These are phyloP conservation scores for Fragilariopsis cylindrus DNA, from an alignment of 108 stramenopile species.

Conservation along the genomic window DNA sequence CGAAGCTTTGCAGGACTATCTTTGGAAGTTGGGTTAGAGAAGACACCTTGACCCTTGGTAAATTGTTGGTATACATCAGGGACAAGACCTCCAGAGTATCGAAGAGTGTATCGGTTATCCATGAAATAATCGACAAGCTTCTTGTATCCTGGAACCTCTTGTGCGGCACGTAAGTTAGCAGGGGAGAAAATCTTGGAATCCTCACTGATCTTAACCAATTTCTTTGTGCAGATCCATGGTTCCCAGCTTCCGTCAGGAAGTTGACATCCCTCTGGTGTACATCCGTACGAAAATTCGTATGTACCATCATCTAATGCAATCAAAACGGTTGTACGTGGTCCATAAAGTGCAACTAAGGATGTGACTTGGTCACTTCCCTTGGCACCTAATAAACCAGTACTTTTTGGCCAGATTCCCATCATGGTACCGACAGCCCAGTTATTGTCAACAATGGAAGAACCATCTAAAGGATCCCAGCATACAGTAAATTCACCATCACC, in stretches of 20 bases:
- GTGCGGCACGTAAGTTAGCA: slow-evolving; percentile 92
- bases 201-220: slow-evolving; percentile 53
- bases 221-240: slow-evolving; percentile 68
- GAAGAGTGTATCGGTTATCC: slow-evolving; percentile 89
- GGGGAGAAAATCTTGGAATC: slow-evolving; percentile 90
- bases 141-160: slow-evolving; percentile 86
- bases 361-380: slow-evolving; percentile 91
- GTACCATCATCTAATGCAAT: slow-evolving; percentile 82
- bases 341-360: slow-evolving; percentile 86
- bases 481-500: slow-evolving; percentile 76
- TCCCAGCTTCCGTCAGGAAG: slow-evolving; percentile 31
- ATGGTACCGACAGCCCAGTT: slow-evolving; percentile 94
- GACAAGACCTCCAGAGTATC: slow-evolving; percentile 71
- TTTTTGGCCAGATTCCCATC: slow-evolving; percentile 93
- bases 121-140: slow-evolving; percentile 87
- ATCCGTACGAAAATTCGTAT: slow-evolving; percentile 75
- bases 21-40: slow-evolving; percentile 72
- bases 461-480: slow-evolving; percentile 95
- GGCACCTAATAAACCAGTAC: slow-evolving; percentile 76
- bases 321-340: slow-evolving; percentile 90
- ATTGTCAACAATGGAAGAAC: slow-evolving; percentile 92
- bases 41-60: slow-evolving; percentile 67
- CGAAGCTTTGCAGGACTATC: slow-evolving; percentile 80
- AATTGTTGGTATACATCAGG: slow-evolving; percentile 75
- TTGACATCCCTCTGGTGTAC: slow-evolving; percentile 52